These are phyloP conservation scores for Elsinoe batatas DNA, from an alignment of 2,329 filamentous ascomycete species.

Conservation along the genomic window DNA sequence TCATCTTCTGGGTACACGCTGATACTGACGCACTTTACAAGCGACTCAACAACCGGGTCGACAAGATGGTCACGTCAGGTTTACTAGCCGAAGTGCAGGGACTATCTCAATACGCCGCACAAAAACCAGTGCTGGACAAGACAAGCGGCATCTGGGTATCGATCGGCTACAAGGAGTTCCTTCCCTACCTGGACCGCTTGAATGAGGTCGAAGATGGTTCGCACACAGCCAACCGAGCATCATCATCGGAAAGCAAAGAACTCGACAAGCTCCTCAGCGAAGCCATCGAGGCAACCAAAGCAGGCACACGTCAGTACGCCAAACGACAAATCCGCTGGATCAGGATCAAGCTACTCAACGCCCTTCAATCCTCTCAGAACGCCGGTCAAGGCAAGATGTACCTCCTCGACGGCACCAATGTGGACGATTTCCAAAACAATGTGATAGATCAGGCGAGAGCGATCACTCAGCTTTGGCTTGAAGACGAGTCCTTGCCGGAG, in stretches of 20 bases:
- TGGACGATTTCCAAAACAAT: slow-evolving; percentile 48
- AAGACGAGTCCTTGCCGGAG: slow-evolving; percentile 37
- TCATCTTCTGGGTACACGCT: slow-evolving; percentile 84
- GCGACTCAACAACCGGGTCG: slow-evolving; percentile 67
- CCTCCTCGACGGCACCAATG: slow-evolving; percentile 69
- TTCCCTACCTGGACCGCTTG: slow-evolving; percentile 49
- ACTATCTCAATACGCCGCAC: slow-evolving; percentile 41
- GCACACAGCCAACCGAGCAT: neutral
- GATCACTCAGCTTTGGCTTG: slow-evolving; percentile 56
- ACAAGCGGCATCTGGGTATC: slow-evolving; percentile 89
- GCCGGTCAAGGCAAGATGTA: slow-evolving; percentile 62
- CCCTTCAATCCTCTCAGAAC: neutral
- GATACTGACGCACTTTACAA: slow-evolving; percentile 56
- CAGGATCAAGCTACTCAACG: slow-evolving; percentile 49
- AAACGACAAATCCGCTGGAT: slow-evolving; percentile 82
- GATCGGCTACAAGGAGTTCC: slow-evolving; percentile 90
- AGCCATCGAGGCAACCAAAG: slow-evolving; percentile 66
- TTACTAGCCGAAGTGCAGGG: slow-evolving; percentile 52
- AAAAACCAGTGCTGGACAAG: slow-evolving; percentile 51
- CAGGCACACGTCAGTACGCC: slow-evolving; percentile 79
- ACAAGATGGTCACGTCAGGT: slow-evolving; percentile 67
- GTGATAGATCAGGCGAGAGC: slow-evolving; percentile 56
- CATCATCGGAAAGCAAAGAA: slow-evolving; percentile 23
- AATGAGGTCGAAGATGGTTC: slow-evolving; percentile 22
- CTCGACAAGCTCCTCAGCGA: slow-evolving; percentile 47